Base-by-base conservation (phyloP, 306 rosid species). In the Fragaria ananassa region DNA sequence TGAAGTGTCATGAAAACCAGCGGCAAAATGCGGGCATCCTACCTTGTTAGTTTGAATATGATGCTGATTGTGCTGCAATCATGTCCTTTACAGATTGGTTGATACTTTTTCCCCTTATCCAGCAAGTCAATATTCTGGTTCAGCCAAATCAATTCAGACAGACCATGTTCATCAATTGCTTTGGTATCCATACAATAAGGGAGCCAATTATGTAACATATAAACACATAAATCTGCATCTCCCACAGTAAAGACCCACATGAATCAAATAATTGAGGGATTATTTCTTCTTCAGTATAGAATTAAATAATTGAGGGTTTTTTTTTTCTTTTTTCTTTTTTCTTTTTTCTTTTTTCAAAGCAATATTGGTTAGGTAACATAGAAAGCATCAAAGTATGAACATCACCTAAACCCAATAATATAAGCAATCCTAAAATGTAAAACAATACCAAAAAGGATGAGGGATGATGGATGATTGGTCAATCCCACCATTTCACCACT, bases 381-480 rank as follows among this genome's bases (percentile, higher is more conserved):
- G 10, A 60, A 13, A 53, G 60, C 60, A 19, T 18, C 10, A 19
- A 18, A 15, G 67, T 42, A 31, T 29, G 44, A 31, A 62, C 68
- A 44, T 19, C 5, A 4, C 9, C 5, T 14, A 42, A 67, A 27
- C 1, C 6, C 12, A 8, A 42, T 46, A 4, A 74, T 1, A 58
- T 8, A 35, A 58, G 19, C 8, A 50, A 58, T 56, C 10, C 45
- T 4, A 14, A 39, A 23, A 57, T 42, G 17, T 14, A 69, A 63
- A 23, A 3, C 4, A 68, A 15, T 14, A 31, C 23, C 44, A 14
- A 47, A 46, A 70, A 70, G 14, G 14, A 29, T 13, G 29, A 42
- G 25, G 68, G 41, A 42, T 42, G 25, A 73, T 73, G 77, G 5
- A 57, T 57, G 68, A 73, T 57, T 23, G 68, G 15, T 57, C 29